These are phyloP conservation scores for Stenocarpella maydis DNA, from an alignment of 2,329 filamentous ascomycete genomes.

Conservation along the genomic window DNA sequence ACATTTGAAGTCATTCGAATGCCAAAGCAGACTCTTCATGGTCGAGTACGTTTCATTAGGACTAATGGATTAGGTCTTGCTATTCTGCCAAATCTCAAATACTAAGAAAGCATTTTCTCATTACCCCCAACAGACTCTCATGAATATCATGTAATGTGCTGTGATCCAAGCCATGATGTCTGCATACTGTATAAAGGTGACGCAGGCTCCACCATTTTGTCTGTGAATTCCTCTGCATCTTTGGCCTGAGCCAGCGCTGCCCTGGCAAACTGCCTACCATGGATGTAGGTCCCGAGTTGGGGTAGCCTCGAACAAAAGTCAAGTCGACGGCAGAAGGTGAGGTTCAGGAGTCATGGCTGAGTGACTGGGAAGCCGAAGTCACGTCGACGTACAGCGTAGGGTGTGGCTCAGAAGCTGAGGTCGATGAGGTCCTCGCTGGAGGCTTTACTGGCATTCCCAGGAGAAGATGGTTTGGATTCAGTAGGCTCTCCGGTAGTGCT, in stretches of 20 bases:
- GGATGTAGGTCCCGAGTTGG: background rate
- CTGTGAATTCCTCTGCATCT: background rate
- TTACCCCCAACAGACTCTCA: background rate
- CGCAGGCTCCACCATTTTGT: background rate
- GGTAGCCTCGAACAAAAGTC: background rate
- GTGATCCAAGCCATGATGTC: background rate
- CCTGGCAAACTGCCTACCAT: background rate
- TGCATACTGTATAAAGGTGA: background rate
- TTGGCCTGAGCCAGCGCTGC: background rate
- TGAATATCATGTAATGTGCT: background rate
- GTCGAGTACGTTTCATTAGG: background rate
- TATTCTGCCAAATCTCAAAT: background rate
- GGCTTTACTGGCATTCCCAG: background rate
- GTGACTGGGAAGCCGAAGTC: background rate
- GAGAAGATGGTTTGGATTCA: background rate
- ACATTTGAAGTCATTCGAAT: no score
- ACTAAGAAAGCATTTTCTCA: background rate
- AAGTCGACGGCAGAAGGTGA: background rate
- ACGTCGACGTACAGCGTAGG: background rate
- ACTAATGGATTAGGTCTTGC: background rate
- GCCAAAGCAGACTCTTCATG: background rate
- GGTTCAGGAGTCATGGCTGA: background rate
- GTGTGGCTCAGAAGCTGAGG: background rate
- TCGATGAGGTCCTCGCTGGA: conserved; percentile 24
- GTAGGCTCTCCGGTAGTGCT: background rate